Conservation (phyloP, 169 alveolate genomes). For the Neospora caninum region DNA sequence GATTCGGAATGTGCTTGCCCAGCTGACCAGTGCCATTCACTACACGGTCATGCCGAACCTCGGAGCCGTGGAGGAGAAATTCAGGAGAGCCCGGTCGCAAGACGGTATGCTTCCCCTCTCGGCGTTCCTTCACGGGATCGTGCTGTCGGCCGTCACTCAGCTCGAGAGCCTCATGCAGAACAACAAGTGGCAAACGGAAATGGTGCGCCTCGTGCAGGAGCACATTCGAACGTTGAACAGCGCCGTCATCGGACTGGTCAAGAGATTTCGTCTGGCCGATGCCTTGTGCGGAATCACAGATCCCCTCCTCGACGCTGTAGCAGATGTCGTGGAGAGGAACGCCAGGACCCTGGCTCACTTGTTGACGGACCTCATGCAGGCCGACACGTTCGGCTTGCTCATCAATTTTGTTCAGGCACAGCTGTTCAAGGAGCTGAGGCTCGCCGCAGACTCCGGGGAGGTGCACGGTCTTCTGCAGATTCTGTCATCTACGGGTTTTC, state of each 20-base stretch:
- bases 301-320: background rate
- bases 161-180: slow-evolving; percentile 4
- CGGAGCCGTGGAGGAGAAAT: background rate
- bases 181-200: background rate
- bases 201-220: background rate
- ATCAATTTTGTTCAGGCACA: background rate
- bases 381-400: background rate
- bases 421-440: background rate
- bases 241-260: background rate
- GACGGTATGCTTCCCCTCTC: background rate
- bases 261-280: background rate
- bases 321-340: slow-evolving; percentile 6
- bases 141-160: slow-evolving; percentile 8
- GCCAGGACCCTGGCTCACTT: background rate
- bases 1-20: background rate
- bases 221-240: background rate
- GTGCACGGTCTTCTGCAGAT: background rate
- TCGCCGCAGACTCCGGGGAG: background rate
- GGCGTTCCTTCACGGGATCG: background rate
- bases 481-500: background rate
- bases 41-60: background rate
- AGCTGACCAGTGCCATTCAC: background rate
- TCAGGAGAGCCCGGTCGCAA: background rate
- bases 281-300: background rate
- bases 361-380: background rate